Evolutionary conservation across 225 moss, liverwort and hornwort genomes (phyloP), one percentile per base, ranked within the genome.

Genomic region (Lunularia cruciata): DNA sequence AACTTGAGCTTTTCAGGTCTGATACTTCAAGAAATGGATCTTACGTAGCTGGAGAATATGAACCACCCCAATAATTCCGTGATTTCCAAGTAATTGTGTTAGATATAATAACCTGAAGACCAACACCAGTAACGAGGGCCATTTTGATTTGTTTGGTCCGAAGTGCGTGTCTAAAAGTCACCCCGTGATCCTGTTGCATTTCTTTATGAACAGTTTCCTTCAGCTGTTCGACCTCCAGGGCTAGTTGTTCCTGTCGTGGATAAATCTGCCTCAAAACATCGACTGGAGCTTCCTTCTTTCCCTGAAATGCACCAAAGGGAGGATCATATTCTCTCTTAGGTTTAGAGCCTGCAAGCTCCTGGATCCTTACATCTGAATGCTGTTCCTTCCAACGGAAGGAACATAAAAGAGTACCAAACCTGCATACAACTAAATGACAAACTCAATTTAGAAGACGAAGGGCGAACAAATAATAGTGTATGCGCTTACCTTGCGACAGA

Each of bases 51-150:
- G 3, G 12, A 43, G 16, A 43, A 42, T 6, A 12, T 42, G 42
- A 6, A 5, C 40, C 40, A 5, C 13, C 48, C 1, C 1, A 48
- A 2, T 1, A 51, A 5, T 51, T 23, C 23, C 20, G 25, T 13
- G 35, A 14, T 25, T 25, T 27, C 28, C 0, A 14, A 28, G 55
- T 27, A 31, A 55, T 18, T n/a, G n/a, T n/a, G n/a, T n/a, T n/a
- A n/a, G 31, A 43, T 53, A 23, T 52, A 31, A 27, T 63, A 43
- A 92, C 95, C 90, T 92, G 95, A 57, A 95, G 81, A 28, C 90
- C 95, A 33, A 92, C 90, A 57, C 95, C 95, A 34, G 90, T 88
- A 58, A 83, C 76, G 56, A 96, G 92, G 33, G 95, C 92, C 42
- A 95, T 62, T 46, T 85, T 80, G 30, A 88, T 84, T 36, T 90